phyloP scores from a whole-genome alignment of 2,329 filamentous ascomycete genomes.

The Trichoderma hamatum region DNA sequence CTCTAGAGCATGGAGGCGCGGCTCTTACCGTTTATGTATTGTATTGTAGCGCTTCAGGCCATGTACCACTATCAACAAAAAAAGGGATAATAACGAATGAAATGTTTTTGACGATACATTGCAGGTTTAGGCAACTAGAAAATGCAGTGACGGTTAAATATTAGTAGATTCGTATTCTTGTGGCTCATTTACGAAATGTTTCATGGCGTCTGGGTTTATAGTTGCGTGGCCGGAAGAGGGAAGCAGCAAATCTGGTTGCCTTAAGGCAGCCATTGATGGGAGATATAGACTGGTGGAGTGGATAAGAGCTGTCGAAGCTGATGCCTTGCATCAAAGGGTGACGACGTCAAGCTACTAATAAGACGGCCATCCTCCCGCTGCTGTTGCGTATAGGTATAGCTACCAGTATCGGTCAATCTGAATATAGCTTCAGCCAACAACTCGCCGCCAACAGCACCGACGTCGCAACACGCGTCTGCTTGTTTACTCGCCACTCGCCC shows the following conservation, averaged over 20 bases:
- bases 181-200: not conserved
- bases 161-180: not conserved
- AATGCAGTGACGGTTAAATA: not conserved
- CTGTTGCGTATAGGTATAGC: not conserved
- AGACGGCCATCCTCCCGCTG: not conserved
- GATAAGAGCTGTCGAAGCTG: not conserved
- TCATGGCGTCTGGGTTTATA: not conserved
- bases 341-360: not conserved
- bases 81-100: slow-evolving; percentile 24
- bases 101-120: slow-evolving; percentile 18
- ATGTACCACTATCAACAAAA: slow-evolving; percentile 26
- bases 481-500: not conserved
- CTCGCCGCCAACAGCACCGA: not conserved
- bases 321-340: slow-evolving; percentile 4
- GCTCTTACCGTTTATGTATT: slow-evolving; percentile 28
- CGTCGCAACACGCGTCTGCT: not conserved
- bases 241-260: slow-evolving; percentile 3
- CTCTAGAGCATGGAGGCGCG: slow-evolving; percentile 21
- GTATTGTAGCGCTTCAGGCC: slow-evolving; percentile 40
- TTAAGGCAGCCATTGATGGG: slow-evolving; percentile 18
- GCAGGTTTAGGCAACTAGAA: not conserved
- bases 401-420: not conserved
- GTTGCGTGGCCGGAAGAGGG: not conserved
- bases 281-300: not conserved
- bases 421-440: not conserved